Evolutionary conservation across 1,284 basidiomycete genomes (phyloP).

Genomic region (Tremellales sp.): DNA sequence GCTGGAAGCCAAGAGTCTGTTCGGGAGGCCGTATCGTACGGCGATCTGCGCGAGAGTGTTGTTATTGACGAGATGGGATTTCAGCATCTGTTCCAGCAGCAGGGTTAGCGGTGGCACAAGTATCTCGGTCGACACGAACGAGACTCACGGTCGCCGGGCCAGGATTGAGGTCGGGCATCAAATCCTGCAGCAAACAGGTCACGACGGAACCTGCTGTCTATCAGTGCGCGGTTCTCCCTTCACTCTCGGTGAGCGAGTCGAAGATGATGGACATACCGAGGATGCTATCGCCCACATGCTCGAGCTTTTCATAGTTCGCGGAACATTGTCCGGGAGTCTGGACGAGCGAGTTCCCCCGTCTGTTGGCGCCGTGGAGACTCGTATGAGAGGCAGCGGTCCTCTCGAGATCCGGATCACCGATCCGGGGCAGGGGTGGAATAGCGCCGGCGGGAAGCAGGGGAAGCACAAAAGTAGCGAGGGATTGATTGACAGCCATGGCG

Average conservation of each 20-base stretch:
- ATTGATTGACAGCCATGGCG: too few relatives aligned
- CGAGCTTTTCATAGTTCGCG: conserved; percentile 43
- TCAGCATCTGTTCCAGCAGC: conserved; percentile 25
- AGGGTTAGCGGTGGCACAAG: too few relatives aligned
- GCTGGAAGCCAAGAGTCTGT: conserved; percentile 5
- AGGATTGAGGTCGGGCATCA: conserved; percentile 31
- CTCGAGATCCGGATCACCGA: neutral
- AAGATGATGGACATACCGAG: conserved; percentile 30
- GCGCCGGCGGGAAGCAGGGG: neutral
- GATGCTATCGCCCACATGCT: conserved; percentile 40
- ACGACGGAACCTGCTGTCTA: conserved; percentile 22
- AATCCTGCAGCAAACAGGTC: conserved; percentile 34
- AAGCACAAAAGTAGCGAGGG: too few relatives aligned
- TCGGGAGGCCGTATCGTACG: conserved; percentile 24
- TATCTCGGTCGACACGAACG: neutral
- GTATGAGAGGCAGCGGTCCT: conserved; percentile 8
- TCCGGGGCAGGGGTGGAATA: conserved; percentile 7
- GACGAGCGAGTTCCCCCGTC: conserved; percentile 8
- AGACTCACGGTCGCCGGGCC: conserved; percentile 35
- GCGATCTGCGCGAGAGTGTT: conserved; percentile 31
- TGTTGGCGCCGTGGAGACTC: conserved; percentile 3
- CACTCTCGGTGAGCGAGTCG: neutral
- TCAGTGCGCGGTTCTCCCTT: neutral
- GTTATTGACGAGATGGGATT: conserved; percentile 29
- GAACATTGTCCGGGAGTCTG: conserved; percentile 9